A percentile compares a stretch with the other conserved stretches of the same genome.
phyloP scores from a whole-genome alignment of 495 filamentous ascomycete species.

The Peziza echinospora region DNA sequence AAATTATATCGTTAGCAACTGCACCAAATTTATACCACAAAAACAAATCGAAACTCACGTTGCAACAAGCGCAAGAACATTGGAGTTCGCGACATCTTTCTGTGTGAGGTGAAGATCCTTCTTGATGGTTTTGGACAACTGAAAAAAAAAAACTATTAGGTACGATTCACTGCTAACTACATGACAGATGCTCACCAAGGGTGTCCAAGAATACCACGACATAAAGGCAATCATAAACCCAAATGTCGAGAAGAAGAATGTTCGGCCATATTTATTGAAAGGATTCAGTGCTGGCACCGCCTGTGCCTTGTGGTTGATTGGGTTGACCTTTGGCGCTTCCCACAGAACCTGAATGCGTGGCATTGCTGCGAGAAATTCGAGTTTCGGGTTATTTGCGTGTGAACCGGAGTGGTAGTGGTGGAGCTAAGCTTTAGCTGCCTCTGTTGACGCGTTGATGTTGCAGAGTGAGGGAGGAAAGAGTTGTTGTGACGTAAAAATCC shows the following conservation, averaged over 20 bases:
- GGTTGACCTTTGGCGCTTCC: conserved; percentile 42
- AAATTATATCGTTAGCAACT: not conserved
- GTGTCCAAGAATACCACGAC: conserved; percentile 77
- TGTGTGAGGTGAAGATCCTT: conserved; percentile 51
- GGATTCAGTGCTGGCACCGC: conserved; percentile 68
- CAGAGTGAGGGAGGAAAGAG: too few relatives aligned
- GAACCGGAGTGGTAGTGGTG: not conserved
- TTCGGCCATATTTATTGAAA: conserved; percentile 59
- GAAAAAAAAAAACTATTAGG: not conserved
- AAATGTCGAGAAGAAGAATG: conserved; percentile 87
- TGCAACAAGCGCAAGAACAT: conserved; percentile 65
- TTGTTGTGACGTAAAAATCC: not conserved
- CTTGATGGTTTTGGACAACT: conserved; percentile 57
- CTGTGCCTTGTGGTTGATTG: conserved; percentile 55
- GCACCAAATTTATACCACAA: not conserved
- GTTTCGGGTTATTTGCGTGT: too few relatives aligned
- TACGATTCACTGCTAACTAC: not conserved
- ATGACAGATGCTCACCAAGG: conserved; percentile 35
- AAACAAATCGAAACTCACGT: conserved; percentile 39
- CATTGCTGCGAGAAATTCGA: too few relatives aligned
- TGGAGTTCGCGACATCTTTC: conserved; percentile 67
- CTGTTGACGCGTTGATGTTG: too few relatives aligned
- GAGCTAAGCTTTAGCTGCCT: not conserved
- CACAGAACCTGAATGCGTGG: conserved; percentile 37
- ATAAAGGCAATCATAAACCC: conserved; percentile 94